Base-by-base conservation (phyloP, 75 land plant species). In the Selaginella tamariscina region DNA sequence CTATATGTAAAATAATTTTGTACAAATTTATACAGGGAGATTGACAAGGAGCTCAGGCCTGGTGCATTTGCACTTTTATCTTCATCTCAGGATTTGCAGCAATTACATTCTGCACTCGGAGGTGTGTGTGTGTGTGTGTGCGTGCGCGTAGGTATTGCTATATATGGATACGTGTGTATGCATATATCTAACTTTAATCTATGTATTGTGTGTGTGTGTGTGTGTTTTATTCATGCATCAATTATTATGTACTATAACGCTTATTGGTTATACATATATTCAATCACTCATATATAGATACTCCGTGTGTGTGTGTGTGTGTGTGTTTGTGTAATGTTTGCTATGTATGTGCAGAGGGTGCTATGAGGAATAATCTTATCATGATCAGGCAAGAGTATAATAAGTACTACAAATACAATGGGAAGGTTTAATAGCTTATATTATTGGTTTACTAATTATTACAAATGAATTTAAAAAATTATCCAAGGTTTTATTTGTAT, bases 11-110 rank as follows among this genome's bases (percentile, higher is more conserved):
- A n/a, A n/a, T n/a, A n/a, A n/a, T n/a, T n/a, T n/a, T n/a, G n/a
- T n/a, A n/a, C n/a, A n/a, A 23, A 0, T 11, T 49, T 39, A 18
- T 65, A 71, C 82, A 92, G 97, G 79, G 94, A 92, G 65, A 75
- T 92, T 39, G 90, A 89, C 66, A 88, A 80, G 32, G 83, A 85
- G 33, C 68, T 93, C 72, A 77, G 80, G 39, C 86, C 98, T 1
- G 98, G 98, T 30, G 74, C 84, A 2, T 93, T 76, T 78, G 89
- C 95, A 24, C 70, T 93, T 70, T 74, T 93, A n/a, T 86, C 95
- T 65, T 89, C 88, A 55, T 55, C 81, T 20, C 71, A 77, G 55
- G 88, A 93, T 69, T 84, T 93, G 62, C 95, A 93, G 75, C 82
- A 83, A 57, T 80, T 93, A 68, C 98, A 93, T 69, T 84, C 85